Evolutionary conservation across 331 rosid species (phyloP).

Genomic region (Quercus tomentella): DNA sequence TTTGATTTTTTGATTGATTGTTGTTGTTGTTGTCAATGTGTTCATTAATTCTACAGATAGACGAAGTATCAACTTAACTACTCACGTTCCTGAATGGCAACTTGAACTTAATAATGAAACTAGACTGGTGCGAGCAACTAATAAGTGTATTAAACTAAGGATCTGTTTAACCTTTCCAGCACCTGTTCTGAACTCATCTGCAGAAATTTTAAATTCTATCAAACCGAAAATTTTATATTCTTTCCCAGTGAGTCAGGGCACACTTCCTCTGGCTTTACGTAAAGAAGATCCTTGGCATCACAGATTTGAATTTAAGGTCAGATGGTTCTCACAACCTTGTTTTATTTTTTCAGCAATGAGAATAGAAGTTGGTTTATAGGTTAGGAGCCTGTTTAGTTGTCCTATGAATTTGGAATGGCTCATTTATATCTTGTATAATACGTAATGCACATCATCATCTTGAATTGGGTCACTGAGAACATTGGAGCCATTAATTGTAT

Average conservation of each 20-base stretch:
- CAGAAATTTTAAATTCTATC: conserved; percentile 37
- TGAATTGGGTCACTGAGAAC: not conserved
- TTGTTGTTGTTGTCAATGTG: not conserved
- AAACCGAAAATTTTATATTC: not conserved
- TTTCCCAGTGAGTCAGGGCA: conserved; percentile 52
- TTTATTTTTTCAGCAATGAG: not conserved
- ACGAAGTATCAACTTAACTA: conserved; percentile 60
- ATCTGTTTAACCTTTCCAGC: conserved; percentile 65
- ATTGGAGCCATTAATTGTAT: not conserved
- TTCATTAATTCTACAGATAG: conserved; percentile 54
- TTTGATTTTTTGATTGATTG: too few relatives aligned
- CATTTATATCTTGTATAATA: not conserved
- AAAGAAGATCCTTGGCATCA: conserved; percentile 41
- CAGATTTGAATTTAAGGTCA: conserved; percentile 77
- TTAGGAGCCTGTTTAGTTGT: not conserved
- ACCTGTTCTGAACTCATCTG: conserved; percentile 74
- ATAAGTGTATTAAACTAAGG: conserved; percentile 45
- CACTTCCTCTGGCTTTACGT: conserved; percentile 38
- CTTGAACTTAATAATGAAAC: conserved; percentile 59
- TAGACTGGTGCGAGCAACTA: conserved; percentile 82
- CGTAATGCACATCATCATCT: not conserved
- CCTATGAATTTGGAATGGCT: not conserved
- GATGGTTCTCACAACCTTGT: conserved; percentile 18
- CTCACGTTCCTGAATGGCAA: conserved; percentile 60
- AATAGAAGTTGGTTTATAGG: not conserved